Base-by-base conservation (phyloP, 1,284 basidiomycete species). In the Peniophora sp. region DNA sequence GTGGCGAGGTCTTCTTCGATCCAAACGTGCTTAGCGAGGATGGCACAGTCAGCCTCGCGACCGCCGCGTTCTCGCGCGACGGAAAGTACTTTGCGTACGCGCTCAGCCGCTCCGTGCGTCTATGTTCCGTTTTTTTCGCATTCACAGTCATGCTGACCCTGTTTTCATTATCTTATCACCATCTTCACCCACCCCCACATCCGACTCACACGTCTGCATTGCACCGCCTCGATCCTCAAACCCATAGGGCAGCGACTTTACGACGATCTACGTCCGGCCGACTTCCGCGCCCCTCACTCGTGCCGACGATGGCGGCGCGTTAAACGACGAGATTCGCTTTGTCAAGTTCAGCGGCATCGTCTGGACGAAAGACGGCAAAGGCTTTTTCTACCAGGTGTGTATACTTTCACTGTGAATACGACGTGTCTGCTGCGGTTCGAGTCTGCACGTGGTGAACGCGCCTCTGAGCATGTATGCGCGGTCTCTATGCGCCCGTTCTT, bases 301-400 rank as follows among this genome's bases (percentile, higher is more conserved):
- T 20, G 61, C 66, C 2, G 65, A 71, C 1, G 74, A 83, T 58
- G 71, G 77, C 17, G 69, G 69, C 24, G 73, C 81, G 44, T 73
- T 89, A 46, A 54, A 68, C 6, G 89, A 92, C 46, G 81, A 83
- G 56, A 68, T 92, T 53, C 74, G 80, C 50, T 85, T 79, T 61
- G 85, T 88, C 58, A 92, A 92, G 63, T 91, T 89, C 66, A 84
- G 83, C 0, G 65, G 67, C 10, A 74, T 90, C 48, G 69, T 71
- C 27, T 92, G 89, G 89, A 81, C 82, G 8, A 77, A 81, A 51
- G 87, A 91, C 63, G 83, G 79, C 51, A 82, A 81, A 56, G 88
- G 89, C 1, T 90, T 92, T 65, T 89, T 90, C 68, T 92, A 92
- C 64, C 86, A 89, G 71, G 85, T 85, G n/a, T 16, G 56, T 44